Base-by-base conservation (phyloP, 148 eudicot genomes). In the Cornus suecica region DNA sequence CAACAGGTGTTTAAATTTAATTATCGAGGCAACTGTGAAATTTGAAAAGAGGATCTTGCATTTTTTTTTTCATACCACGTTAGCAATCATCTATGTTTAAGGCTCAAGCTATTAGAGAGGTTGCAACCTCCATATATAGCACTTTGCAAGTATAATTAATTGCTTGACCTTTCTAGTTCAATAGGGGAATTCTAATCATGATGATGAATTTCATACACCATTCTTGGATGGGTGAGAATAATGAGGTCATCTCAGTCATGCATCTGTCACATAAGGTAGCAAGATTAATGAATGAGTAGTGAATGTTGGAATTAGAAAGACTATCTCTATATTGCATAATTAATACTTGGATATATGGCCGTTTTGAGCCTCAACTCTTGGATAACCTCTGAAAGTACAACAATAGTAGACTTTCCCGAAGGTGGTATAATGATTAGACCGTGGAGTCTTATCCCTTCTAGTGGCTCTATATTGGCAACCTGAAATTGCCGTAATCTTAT, bases 341-440 rank as follows among this genome's bases (percentile, higher is more conserved):
- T 10, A 24, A 70, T 25, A 16, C n/a, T 70, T 13, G 54, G 48
- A n/a, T 10, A 10, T 71, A n/a, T 18, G 37, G 60, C 27, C 48
- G 29, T 65, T 64, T 64, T 41, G 27, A 32, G 18, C 69, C 76
- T 74, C 16, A 60, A 72, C 51, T 31, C 10, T n/a, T 41, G 25
- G 37, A 20, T 65, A 25, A 28, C 20, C 68, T 29, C 9, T 20
- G 70, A 51, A 65, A 45, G n/a, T 26, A 42, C 60, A 27, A 54
- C 11, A 73, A 61, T 25, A 5, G 37, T 64, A 29, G 22, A 56
- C 22, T 2, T 56, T n/a, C 4, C 61, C 2, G 1, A 51, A 51
- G 6, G 23, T 56, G 2, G n/a, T 5, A 56, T 22, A 16, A 56
- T 56, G 6, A 10, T 16, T 56, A 23, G 23, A 56, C n/a, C 2